Evolutionary conservation across 371 early-diverging fungal species (phyloP).

Genomic region (Lichtheimia corymbifera): DNA sequence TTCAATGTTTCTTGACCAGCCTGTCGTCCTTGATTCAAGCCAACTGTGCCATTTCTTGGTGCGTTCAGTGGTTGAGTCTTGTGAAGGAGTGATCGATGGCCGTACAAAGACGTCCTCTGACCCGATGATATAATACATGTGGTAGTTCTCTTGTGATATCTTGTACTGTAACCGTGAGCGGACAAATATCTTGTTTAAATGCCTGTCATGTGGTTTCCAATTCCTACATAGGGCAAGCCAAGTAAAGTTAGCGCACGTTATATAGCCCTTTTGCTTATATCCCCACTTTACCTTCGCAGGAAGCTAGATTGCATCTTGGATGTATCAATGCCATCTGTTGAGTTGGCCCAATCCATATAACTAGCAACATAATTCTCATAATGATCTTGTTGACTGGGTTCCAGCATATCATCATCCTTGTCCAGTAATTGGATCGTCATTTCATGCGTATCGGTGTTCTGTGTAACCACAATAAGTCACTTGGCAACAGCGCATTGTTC

Average conservation of each 20-base stretch:
- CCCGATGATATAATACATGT: conserved; percentile 53
- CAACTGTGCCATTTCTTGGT: conserved; percentile 17
- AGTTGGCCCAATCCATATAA: conserved; percentile 77
- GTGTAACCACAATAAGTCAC: background rate
- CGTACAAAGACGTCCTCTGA: conserved; percentile 61
- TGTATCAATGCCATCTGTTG: conserved; percentile 71
- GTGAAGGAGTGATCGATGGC: conserved; percentile 22
- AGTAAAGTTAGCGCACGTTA: conserved; percentile 22
- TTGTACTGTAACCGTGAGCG: conserved; percentile 85
- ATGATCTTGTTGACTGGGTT: conserved; percentile 82
- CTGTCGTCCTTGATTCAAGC: conserved; percentile 33
- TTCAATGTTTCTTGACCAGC: conserved; percentile 28
- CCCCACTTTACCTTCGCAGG: conserved; percentile 55
- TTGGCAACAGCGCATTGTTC: background rate
- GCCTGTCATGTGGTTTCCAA: conserved; percentile 82
- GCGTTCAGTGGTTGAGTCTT: background rate
- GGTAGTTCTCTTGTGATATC: conserved; percentile 73
- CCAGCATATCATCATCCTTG: conserved; percentile 83
- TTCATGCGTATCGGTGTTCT: conserved; percentile 59
- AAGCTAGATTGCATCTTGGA: conserved; percentile 63
- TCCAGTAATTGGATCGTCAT: conserved; percentile 86
- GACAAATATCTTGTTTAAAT: conserved; percentile 59
- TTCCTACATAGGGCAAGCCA: conserved; percentile 31
- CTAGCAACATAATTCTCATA: conserved; percentile 94
- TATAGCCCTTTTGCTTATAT: conserved; percentile 32